Percentiles rank a stretch among this genome's conserved stretches.
phyloP scores from a whole-genome alignment of 495 filamentous ascomycete genomes.

The Tuber melanosporum region DNA sequence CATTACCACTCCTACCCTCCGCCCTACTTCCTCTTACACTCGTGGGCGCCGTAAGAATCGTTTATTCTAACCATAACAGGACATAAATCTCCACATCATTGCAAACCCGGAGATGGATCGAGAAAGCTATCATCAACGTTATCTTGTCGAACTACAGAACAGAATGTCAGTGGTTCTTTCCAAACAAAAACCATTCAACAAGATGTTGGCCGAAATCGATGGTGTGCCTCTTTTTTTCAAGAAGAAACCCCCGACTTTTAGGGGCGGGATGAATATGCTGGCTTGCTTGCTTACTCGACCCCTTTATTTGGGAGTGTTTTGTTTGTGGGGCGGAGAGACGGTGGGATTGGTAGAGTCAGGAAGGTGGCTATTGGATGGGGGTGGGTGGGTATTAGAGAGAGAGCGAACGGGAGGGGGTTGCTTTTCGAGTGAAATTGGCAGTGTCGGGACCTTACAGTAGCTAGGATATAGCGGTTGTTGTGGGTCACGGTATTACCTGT shows the following conservation, averaged over 20 bases:
- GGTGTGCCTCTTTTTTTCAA: background rate
- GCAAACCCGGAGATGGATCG: background rate
- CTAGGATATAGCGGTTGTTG: background rate
- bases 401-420: background rate
- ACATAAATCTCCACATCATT: background rate
- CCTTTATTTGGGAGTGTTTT: background rate
- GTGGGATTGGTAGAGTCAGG: background rate
- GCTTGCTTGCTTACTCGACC: background rate
- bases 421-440: background rate
- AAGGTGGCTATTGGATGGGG: background rate
- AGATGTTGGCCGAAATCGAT: conserved; percentile 4
- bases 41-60: background rate
- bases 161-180: background rate
- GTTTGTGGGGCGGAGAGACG: conserved; percentile 1
- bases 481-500: background rate
- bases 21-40: conserved; percentile 6
- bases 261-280: background rate
- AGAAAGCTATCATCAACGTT: conserved; percentile 1
- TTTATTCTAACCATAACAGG: background rate
- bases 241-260: background rate
- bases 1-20: background rate
- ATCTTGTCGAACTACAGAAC: background rate
- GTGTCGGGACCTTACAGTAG: background rate
- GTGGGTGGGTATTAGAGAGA: background rate
- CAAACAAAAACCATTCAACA: background rate